Evolutionary conservation across 495 filamentous ascomycete species (phyloP).

Genomic region (Neurospora sp.): DNA sequence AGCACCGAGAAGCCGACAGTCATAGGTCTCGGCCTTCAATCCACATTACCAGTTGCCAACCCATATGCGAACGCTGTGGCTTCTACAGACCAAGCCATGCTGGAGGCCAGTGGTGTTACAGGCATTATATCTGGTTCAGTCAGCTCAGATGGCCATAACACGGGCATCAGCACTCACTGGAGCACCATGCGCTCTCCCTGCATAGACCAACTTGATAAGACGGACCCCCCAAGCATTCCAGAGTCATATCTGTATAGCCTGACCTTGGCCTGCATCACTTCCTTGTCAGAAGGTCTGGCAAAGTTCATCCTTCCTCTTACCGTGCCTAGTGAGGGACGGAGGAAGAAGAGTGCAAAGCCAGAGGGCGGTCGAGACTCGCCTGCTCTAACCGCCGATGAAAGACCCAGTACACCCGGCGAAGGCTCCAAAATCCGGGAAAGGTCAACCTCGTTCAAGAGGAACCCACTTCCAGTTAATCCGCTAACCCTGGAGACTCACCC

Average conservation of each 20-base stretch:
- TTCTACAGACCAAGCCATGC: constrained; percentile 65
- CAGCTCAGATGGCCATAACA: constrained; percentile 50
- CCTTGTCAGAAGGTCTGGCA: constrained; percentile 81
- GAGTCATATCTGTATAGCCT: constrained; percentile 92
- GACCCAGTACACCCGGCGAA: constrained; percentile 5
- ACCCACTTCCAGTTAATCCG: constrained; percentile 70
- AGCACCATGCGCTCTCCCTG: constrained; percentile 80
- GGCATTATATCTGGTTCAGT: constrained; percentile 77
- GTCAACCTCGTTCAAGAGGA: constrained; percentile 42
- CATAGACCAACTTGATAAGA: constrained; percentile 89
- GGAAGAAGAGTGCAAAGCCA: constrained; percentile 36
- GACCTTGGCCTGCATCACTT: constrained; percentile 76
- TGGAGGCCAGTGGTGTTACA: constrained; percentile 78
- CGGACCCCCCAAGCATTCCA: constrained; percentile 69
- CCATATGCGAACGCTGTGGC: constrained; percentile 27
- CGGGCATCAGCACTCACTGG: constrained; percentile 82
- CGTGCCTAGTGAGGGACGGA: constrained; percentile 51
- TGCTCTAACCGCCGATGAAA: constrained; percentile 25
- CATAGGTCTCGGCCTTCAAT: constrained; percentile 81
- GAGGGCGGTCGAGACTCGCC: constrained; percentile 38
- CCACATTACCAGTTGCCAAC: constrained; percentile 55
- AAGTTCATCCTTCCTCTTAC: constrained; percentile 88
- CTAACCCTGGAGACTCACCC: constrained; percentile 61
- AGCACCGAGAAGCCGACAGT: constrained; percentile 80
- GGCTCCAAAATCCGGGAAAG: constrained; percentile 22